Evolutionary conservation across 2,329 filamentous ascomycete genomes (phyloP).

Genomic region (Cladophialophora chaetospira): DNA sequence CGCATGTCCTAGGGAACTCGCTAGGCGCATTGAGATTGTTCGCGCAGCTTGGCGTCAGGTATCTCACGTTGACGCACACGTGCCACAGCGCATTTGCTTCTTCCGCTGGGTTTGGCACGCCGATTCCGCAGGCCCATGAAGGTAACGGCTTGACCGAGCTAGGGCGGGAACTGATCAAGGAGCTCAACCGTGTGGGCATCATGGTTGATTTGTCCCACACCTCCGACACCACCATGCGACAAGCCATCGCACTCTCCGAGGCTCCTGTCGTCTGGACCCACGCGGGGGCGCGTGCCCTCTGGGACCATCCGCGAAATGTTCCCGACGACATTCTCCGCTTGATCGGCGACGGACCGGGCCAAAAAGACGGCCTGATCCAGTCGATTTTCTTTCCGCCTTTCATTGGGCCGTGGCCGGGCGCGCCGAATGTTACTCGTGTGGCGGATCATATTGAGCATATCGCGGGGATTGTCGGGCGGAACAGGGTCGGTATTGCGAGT

Average conservation of each 20-base stretch:
- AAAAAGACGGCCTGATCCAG: conserved; percentile 44
- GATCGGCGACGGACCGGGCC: conserved; percentile 32
- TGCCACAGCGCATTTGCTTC: conserved; percentile 37
- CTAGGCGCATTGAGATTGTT: conserved; percentile 32
- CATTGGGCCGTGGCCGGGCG: conserved; percentile 8
- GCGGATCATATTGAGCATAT: conserved; percentile 46
- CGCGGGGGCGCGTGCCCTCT: conserved; percentile 34
- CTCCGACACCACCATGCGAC: conserved; percentile 33
- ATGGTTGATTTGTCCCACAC: conserved; percentile 36
- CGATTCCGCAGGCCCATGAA: conserved; percentile 1
- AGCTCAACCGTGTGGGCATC: conserved; percentile 37
- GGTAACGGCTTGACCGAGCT: conserved; percentile 32
- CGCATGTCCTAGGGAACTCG: conserved; percentile 36
- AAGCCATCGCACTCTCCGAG: conserved; percentile 32
- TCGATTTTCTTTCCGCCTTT: conserved; percentile 42
- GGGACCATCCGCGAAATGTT: conserved; percentile 44
- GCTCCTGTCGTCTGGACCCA: conserved; percentile 38
- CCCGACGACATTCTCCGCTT: conserved; percentile 45
- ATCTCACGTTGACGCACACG: conserved; percentile 35
- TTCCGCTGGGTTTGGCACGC: conserved; percentile 28
- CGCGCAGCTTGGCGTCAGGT: conserved; percentile 33
- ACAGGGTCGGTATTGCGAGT: conserved; percentile 41
- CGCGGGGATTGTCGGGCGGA: conserved; percentile 36
- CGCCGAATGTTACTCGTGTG: conserved; percentile 18
- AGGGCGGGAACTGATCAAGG: conserved; percentile 32